Evolutionary conservation across 352 stramenopile species (phyloP).

Genomic region (Pythium brassicae): DNA sequence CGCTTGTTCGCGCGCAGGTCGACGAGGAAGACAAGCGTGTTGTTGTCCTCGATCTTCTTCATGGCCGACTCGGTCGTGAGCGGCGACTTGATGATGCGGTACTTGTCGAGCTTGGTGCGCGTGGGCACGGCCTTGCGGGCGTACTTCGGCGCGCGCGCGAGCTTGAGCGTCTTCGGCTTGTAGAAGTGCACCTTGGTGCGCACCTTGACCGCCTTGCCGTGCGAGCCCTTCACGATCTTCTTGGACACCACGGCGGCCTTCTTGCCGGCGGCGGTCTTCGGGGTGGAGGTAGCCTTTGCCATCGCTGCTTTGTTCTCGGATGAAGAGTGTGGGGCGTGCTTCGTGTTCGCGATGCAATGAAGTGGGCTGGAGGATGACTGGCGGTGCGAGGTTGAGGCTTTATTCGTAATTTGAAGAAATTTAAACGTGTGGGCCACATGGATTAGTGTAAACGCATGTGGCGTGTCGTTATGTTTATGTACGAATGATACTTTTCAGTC

Average conservation of each 20-base stretch:
- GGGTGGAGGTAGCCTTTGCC: conserved; percentile 54
- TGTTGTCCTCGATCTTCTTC: conserved; percentile 99
- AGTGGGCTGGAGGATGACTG: background rate
- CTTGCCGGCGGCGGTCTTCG: conserved; percentile 85
- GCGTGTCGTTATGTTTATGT: background rate
- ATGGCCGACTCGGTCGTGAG: conserved; percentile 99
- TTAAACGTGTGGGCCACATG: background rate
- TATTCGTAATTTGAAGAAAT: background rate
- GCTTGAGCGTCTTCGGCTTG: conserved; percentile 97
- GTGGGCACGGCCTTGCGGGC: conserved; percentile 89
- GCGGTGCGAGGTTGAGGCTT: background rate
- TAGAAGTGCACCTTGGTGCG: conserved; percentile 99
- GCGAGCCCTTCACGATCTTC: conserved; percentile 94
- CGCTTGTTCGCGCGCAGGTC: conserved; percentile 99
- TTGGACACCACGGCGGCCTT: conserved; percentile 92
- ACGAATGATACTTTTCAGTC: background rate
- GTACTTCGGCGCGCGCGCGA: conserved; percentile 96
- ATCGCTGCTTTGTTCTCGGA: conserved; percentile 46
- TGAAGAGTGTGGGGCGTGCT: background rate
- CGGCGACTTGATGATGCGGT: conserved; percentile 99
- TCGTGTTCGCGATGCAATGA: background rate
- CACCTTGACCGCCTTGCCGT: conserved; percentile 98
- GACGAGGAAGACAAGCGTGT: conserved; percentile 99
- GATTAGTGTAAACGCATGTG: background rate
- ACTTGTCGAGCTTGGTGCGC: conserved; percentile 98